These are phyloP conservation scores for Trichomonas gallinae DNA, from an alignment of 208 protist species.

Conservation along the genomic window DNA sequence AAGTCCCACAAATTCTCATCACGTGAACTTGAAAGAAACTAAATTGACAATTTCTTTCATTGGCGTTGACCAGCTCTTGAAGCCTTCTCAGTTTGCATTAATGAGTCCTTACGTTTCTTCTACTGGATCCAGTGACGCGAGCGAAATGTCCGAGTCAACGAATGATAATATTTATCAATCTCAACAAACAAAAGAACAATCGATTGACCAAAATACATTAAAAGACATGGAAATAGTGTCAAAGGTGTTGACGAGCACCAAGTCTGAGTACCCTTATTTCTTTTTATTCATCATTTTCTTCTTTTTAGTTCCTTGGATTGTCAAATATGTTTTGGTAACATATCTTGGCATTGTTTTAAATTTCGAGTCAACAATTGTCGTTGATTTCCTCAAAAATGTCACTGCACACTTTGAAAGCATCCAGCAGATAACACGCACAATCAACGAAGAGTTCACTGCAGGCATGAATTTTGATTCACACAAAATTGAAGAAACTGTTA, in stretches of 20 bases:
- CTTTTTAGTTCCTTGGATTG: not conserved
- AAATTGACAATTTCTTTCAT: not conserved
- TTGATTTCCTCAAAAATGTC: too few relatives aligned
- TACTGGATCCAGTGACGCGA: not conserved
- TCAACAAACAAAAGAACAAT: not conserved
- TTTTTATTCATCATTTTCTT: not conserved
- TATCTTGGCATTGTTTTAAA: not conserved
- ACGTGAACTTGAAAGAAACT: not conserved
- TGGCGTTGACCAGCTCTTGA: not conserved
- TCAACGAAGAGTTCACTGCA: too few relatives aligned
- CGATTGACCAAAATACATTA: not conserved
- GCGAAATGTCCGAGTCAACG: not conserved
- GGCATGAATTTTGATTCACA: too few relatives aligned
- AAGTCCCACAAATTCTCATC: not conserved
- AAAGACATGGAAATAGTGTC: not conserved
- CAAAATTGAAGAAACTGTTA: too few relatives aligned
- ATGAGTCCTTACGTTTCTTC: not conserved
- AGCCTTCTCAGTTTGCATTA: not conserved
- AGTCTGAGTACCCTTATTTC: not conserved
- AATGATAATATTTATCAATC: too few relatives aligned
- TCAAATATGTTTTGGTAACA: not conserved
- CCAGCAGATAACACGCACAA: too few relatives aligned
- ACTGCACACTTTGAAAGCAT: too few relatives aligned
- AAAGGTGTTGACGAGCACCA: not conserved
- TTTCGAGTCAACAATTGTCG: not conserved